A percentile compares a stretch with the other conserved stretches of the same genome.
Evolutionary conservation across 139 green algal genomes (phyloP).

Genomic region (Chlamydomonas asymmetrica): DNA sequence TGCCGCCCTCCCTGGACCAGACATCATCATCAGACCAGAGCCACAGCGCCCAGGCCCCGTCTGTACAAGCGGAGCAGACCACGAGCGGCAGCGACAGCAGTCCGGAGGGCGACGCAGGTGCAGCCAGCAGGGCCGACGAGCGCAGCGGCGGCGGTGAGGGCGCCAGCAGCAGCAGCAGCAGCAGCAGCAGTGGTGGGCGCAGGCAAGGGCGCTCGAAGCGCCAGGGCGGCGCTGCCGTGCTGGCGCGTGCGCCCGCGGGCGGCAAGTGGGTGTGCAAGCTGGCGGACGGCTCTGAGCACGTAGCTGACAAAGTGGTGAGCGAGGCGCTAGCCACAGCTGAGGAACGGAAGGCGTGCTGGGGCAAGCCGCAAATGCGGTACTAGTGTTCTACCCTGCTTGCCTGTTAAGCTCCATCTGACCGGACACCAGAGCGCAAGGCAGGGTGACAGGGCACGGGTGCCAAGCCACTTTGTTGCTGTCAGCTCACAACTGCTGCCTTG

Average conservation of each 20-base stretch:
- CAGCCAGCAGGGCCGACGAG: neutral
- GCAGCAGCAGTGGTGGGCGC: neutral
- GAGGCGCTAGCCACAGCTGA: too few relatives aligned
- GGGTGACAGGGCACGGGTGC: too few relatives aligned
- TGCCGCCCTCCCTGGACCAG: neutral
- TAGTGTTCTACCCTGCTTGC: too few relatives aligned
- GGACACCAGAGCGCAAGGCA: too few relatives aligned
- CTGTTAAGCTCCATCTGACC: too few relatives aligned
- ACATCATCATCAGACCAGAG: neutral
- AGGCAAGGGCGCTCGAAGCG: neutral
- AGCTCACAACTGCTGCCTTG: too few relatives aligned
- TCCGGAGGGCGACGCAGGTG: neutral
- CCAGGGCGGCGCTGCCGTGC: constrained; percentile 7
- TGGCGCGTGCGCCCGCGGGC: neutral
- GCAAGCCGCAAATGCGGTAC: too few relatives aligned
- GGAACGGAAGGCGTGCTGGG: too few relatives aligned
- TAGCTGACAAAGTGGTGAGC: constrained; percentile 26
- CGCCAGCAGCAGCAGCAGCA: constrained; percentile 1
- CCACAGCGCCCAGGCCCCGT: too few relatives aligned
- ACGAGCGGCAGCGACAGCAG: neutral
- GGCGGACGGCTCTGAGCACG: constrained; percentile 1
- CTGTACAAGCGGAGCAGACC: too few relatives aligned
- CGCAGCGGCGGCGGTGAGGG: neutral
- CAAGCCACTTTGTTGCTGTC: too few relatives aligned
- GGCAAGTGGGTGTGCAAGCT: constrained; percentile 6